Evolutionary conservation across 2,329 filamentous ascomycete genomes (phyloP), one percentile per base, ranked within the genome.

Genomic region (Paraphaeosphaeria sporulosa): DNA sequence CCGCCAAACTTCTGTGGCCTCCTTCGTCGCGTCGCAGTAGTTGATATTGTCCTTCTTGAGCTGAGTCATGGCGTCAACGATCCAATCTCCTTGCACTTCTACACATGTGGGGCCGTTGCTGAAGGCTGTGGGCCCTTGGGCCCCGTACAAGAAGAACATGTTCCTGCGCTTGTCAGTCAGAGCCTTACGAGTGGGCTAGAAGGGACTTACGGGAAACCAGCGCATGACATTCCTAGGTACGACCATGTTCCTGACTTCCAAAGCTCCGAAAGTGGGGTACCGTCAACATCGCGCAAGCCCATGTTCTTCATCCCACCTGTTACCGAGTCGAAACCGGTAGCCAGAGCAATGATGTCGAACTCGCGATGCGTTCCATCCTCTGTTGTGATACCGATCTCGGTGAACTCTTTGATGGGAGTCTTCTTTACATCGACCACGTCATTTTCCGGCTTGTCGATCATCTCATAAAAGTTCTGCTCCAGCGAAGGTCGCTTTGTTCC

Each of bases 381-480:
- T 1, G 79, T 81, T 10, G 72, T 67, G 30, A 82, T 75, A 2
- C 80, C 80, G 5, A 71, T 78, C 55, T 76, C 76, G 6, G 73
- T 76, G 17, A 81, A 65, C 19, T 75, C 72, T 30, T 71, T 64
- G 51, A 82, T 79, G 0, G 81, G 79, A 0, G 73, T 78, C 59
- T 77, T 74, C 51, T 79, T 79, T 54, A 81, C 73, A 60, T 82
- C 76, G 36, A 83, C 70, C 17, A 83, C 74, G 23, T 75, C 71
- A 52, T 81, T 80, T 58, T 82, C 75, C 5, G 77, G 75, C 38
- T 68, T 73, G 63, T 82, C 78, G 13, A 83, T 69, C 63, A 79
- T 71, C 64, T 83, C 81, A 53, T 83, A 83, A 61, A 76, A 83
- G 64, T 80, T 76, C 57, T 82, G 80, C 65, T 83, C 81, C 1